A percentile compares a stretch with the other conserved stretches of the same genome.
These are phyloP conservation scores for Pythium angustatum DNA, from an alignment of 352 stramenopile genomes.

Conservation along the genomic window DNA sequence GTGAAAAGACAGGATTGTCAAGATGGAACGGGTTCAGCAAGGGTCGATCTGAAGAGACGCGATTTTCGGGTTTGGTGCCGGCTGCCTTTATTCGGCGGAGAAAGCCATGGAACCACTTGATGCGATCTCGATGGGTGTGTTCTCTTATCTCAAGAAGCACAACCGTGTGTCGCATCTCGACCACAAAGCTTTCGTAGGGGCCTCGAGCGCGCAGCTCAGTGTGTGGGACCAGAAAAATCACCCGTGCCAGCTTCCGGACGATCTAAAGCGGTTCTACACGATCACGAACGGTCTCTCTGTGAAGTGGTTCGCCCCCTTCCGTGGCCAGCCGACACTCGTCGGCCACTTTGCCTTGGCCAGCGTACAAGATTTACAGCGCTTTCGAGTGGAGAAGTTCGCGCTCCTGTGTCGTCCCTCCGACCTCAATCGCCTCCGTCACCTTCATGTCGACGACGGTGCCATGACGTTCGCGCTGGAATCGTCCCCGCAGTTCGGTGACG, in stretches of 20 bases:
- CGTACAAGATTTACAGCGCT: constrained; percentile 57
- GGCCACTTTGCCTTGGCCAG: constrained; percentile 67
- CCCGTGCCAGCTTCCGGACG: constrained; percentile 51
- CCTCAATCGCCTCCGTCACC: constrained; percentile 34
- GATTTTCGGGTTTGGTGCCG: too few species aligned
- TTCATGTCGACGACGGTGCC: constrained; percentile 35
- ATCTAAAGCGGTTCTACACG: constrained; percentile 69
- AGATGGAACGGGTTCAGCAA: too few species aligned
- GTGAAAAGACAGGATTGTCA: too few species aligned
- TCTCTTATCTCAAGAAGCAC: constrained; percentile 68
- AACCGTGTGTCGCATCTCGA: constrained; percentile 55
- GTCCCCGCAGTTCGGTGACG: constrained; percentile 56
- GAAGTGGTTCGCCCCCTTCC: constrained; percentile 70
- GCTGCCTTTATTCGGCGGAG: too few species aligned
- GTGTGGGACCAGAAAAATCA: constrained; percentile 78
- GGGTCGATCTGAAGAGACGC: neutral
- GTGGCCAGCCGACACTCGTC: constrained; percentile 44
- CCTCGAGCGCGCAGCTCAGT: constrained; percentile 46
- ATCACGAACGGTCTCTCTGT: constrained; percentile 68
- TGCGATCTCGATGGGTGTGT: constrained; percentile 67
- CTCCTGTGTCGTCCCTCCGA: constrained; percentile 44
- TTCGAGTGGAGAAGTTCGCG: constrained; percentile 40
- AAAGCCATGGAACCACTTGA: constrained; percentile 27
- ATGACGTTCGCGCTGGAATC: constrained; percentile 55
- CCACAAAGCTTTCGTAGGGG: constrained; percentile 49